A percentile compares a stretch with the other conserved stretches of the same genome.
Conservation (phyloP, 2,329 filamentous ascomycete species). For the Fusarium sacchari region DNA sequence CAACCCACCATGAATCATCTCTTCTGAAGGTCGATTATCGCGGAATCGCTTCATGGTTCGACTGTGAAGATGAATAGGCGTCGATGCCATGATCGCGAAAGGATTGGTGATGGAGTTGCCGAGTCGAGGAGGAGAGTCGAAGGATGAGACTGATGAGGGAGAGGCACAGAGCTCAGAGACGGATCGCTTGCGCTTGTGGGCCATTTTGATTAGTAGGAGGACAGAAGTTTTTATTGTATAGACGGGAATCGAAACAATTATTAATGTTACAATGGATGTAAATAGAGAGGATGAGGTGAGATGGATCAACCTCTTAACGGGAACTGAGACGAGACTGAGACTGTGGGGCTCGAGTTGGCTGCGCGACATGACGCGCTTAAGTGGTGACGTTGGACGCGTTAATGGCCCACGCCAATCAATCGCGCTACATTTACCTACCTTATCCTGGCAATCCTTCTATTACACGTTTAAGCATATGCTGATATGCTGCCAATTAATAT, state of each 20-base stretch:
- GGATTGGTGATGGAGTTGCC: slow-evolving; percentile 46
- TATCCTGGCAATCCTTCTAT: too few species aligned
- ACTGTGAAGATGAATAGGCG: slow-evolving; percentile 59
- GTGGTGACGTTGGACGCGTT: slow-evolving; percentile 20
- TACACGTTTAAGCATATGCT: too few species aligned
- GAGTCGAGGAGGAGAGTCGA: slow-evolving; percentile 50
- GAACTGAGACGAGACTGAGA: background rate
- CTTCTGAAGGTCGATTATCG: slow-evolving; percentile 66
- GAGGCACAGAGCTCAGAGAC: slow-evolving; percentile 64
- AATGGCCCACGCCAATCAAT: background rate
- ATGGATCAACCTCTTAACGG: background rate
- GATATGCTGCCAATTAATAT: too few species aligned
- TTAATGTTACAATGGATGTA: background rate
- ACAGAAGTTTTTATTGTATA: too few species aligned
- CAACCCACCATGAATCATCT: slow-evolving; percentile 64
- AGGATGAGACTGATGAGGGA: slow-evolving; percentile 56
- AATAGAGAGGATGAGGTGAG: slow-evolving; percentile 14
- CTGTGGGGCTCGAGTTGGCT: slow-evolving; percentile 11
- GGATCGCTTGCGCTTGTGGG: slow-evolving; percentile 72
- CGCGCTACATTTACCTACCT: background rate
- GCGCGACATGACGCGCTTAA: slow-evolving; percentile 33
- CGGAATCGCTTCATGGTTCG: slow-evolving; percentile 71
- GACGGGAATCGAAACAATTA: background rate
- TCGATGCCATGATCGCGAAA: slow-evolving; percentile 47
- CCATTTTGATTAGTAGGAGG: slow-evolving; percentile 37